Conservation (phyloP, 345 rosid genomes). For the Rhizophora mangle region DNA sequence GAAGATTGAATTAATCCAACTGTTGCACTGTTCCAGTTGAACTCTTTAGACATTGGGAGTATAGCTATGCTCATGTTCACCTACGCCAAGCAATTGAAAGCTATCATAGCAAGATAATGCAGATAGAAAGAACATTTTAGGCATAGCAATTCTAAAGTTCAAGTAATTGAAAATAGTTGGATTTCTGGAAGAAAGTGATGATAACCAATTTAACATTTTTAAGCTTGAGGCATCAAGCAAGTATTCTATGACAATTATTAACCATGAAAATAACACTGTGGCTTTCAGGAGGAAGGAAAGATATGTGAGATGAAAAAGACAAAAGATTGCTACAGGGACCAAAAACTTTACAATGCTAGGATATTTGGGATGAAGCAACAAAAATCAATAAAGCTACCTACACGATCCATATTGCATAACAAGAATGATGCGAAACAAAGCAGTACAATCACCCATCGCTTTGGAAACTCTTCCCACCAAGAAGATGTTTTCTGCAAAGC, state of each 20-base stretch:
- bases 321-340: too few relatives aligned
- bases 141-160: too few relatives aligned
- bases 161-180: too few relatives aligned
- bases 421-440: constrained; percentile 83
- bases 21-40: constrained; percentile 90
- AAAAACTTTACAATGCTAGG: background rate
- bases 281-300: too few relatives aligned
- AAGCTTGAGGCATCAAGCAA: too few relatives aligned
- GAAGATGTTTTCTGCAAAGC: constrained; percentile 45
- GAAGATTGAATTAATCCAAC: constrained; percentile 97
- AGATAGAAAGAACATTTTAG: too few relatives aligned
- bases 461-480: constrained; percentile 84
- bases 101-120: constrained; percentile 3
- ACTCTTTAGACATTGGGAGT: constrained; percentile 95
- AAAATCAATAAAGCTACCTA: constrained; percentile 30
- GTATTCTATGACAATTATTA: too few relatives aligned
- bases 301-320: too few relatives aligned
- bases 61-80: constrained; percentile 99
- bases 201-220: too few relatives aligned
- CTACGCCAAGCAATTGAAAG: constrained; percentile 39
- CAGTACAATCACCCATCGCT: constrained; percentile 82
- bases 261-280: too few relatives aligned
- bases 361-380: background rate
- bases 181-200: too few relatives aligned
- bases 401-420: constrained; percentile 97